A percentile compares a stretch with the other conserved stretches of the same genome.
Evolutionary conservation across 192 early-diverging fungal genomes (phyloP).

Genomic region (Phycomyces blakesleeanus): DNA sequence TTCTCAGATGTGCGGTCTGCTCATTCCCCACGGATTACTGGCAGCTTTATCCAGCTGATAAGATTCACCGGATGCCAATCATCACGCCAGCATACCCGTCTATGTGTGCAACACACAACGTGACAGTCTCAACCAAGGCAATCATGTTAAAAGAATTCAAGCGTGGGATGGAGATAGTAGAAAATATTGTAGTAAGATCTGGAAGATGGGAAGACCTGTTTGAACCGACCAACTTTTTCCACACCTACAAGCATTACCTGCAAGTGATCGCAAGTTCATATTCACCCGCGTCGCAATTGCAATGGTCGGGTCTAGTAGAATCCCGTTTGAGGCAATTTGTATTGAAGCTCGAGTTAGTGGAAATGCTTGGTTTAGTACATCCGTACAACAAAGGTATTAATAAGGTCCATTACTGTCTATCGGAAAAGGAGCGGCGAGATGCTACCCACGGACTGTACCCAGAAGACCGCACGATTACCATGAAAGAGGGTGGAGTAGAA

Average conservation of each 20-base stretch:
- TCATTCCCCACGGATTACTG: neutral
- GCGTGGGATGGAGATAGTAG: constrained; percentile 71
- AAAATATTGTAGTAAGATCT: constrained; percentile 70
- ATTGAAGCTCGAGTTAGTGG: constrained; percentile 74
- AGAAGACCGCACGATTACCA: constrained; percentile 27
- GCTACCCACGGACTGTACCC: constrained; percentile 64
- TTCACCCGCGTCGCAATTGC: constrained; percentile 66
- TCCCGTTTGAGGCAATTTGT: constrained; percentile 87
- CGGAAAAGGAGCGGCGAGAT: constrained; percentile 65
- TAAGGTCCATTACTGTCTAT: constrained; percentile 55
- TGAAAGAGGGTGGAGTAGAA: constrained; percentile 8
- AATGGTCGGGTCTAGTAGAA: constrained; percentile 89
- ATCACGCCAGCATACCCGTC: constrained; percentile 98
- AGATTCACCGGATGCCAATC: constrained; percentile 90
- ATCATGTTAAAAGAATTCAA: constrained; percentile 86
- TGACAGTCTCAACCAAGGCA: constrained; percentile 76
- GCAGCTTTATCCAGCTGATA: constrained; percentile 71
- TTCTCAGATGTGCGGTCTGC: neutral
- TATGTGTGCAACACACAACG: constrained; percentile 98
- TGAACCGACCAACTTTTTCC: constrained; percentile 83
- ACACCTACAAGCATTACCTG: constrained; percentile 82
- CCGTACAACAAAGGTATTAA: constrained; percentile 90
- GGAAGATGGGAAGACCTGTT: constrained; percentile 81
- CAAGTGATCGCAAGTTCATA: constrained; percentile 85
- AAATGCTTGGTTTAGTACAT: constrained; percentile 70